A percentile compares a stretch with the other conserved stretches of the same genome.
Conservation (phyloP, 2,329 filamentous ascomycete species). For the Colletotrichum magnum region DNA sequence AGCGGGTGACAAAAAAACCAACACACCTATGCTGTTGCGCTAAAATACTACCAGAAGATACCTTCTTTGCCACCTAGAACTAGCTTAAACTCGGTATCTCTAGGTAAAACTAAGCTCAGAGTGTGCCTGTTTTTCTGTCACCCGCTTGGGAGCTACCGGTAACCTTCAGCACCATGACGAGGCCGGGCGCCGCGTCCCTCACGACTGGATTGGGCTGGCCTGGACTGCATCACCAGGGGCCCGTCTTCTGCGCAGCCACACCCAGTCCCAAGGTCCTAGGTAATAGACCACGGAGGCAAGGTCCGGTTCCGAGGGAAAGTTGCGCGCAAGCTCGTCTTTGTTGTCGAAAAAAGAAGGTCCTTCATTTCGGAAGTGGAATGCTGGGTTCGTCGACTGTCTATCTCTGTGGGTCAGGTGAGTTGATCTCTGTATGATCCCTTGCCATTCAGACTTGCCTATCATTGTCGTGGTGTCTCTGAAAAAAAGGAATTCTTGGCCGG, state of each 20-base stretch:
- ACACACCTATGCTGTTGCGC: too few species aligned
- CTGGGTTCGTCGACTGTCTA: background rate
- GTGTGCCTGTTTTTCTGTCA: too few species aligned
- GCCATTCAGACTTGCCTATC: too few species aligned
- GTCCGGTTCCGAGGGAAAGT: too few species aligned
- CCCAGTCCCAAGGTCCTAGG: background rate
- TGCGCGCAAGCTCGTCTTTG: background rate
- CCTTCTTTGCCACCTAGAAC: too few species aligned
- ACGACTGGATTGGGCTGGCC: background rate
- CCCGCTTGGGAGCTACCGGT: background rate
- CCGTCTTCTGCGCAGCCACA: background rate
- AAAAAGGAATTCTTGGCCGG: conserved; percentile 1
- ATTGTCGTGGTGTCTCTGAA: too few species aligned
- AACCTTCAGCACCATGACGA: conserved; percentile 27
- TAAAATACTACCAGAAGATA: too few species aligned
- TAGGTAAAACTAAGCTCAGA: too few species aligned
- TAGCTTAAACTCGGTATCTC: too few species aligned
- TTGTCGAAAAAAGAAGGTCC: background rate
- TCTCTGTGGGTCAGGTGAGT: background rate
- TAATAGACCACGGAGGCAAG: background rate
- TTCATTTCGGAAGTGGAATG: background rate
- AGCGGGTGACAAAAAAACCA: too few species aligned
- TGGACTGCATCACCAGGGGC: background rate
- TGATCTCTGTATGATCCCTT: background rate
- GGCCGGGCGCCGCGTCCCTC: conserved; percentile 12